A percentile compares a stretch with the other conserved stretches of the same genome.
These are phyloP conservation scores for Rosa hybrid DNA, from an alignment of 331 rosid species.

Conservation along the genomic window DNA sequence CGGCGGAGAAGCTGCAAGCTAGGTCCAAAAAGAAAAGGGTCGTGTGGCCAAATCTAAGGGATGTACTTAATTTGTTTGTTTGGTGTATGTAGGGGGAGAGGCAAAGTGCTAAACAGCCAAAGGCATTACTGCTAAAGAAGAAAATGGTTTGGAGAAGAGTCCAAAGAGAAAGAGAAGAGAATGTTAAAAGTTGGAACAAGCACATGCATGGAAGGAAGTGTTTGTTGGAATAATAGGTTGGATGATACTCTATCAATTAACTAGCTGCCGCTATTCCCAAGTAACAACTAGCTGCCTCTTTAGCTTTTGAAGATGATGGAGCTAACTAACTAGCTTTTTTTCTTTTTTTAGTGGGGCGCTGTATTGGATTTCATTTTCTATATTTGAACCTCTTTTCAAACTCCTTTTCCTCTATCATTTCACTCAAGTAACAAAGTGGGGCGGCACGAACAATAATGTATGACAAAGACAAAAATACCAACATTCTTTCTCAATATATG, in stretches of 20 bases:
- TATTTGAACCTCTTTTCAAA: neutral
- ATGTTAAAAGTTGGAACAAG: conserved; percentile 39
- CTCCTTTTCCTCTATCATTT: conserved; percentile 8
- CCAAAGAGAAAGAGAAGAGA: conserved; percentile 45
- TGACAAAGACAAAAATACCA: conserved; percentile 67
- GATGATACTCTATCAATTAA: conserved; percentile 55
- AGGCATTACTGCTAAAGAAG: conserved; percentile 43
- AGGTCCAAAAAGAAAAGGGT: conserved; percentile 60
- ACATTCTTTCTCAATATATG: conserved; percentile 27
- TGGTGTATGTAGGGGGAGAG: conserved; percentile 19
- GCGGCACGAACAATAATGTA: conserved; percentile 57
- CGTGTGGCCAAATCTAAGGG: conserved; percentile 58
- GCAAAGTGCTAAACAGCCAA: conserved; percentile 29
- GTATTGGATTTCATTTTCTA: neutral
- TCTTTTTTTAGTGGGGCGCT: neutral
- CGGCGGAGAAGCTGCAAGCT: conserved; percentile 47
- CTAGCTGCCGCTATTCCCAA: neutral
- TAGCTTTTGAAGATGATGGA: conserved; percentile 4
- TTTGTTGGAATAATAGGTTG: conserved; percentile 51
- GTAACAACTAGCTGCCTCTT: neutral
- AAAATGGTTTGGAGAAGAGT: conserved; percentile 46
- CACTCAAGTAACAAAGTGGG: conserved; percentile 48
- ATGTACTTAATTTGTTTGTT: conserved; percentile 6
- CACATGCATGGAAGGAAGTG: conserved; percentile 76
- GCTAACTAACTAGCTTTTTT: conserved; percentile 20